Percentiles rank a stretch among this genome's conserved stretches.
phyloP scores from a whole-genome alignment of 257 asterid genomes.

The Eustoma russellianum region DNA sequence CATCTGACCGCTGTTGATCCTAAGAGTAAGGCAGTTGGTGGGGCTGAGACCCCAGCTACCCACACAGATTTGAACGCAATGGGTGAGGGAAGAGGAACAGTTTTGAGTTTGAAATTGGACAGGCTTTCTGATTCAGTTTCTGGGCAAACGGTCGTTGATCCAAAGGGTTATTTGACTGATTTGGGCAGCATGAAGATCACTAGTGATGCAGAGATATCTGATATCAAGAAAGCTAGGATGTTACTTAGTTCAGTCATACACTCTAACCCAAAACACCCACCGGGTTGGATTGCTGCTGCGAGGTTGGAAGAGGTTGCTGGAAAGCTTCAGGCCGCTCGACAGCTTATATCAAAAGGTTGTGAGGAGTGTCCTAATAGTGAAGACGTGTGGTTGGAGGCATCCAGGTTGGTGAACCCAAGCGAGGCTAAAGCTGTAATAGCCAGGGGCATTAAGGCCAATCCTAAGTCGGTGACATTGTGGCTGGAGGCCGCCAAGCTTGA shows the following conservation, averaged over 20 bases:
- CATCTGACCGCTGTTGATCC: constrained; percentile 89
- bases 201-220: constrained; percentile 91
- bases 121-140: constrained; percentile 77
- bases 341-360: constrained; percentile 66
- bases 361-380: constrained; percentile 83
- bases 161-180: constrained; percentile 92
- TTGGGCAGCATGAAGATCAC: constrained; percentile 89
- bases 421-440: constrained; percentile 93
- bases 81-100: constrained; percentile 97
- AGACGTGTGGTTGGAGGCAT: constrained; percentile 93
- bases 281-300: constrained; percentile 98
- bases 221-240: constrained; percentile 81
- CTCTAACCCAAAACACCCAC: constrained; percentile 86
- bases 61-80: constrained; percentile 95
- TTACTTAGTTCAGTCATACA: constrained; percentile 73
- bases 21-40: constrained; percentile 70
- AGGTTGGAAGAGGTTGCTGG: constrained; percentile 97
- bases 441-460: constrained; percentile 68
- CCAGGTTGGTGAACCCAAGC: constrained; percentile 57
- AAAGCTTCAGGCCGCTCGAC: constrained; percentile 60
- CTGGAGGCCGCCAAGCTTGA: constrained; percentile 86
- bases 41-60: constrained; percentile 83
- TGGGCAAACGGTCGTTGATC: constrained; percentile 89
- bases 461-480: constrained; percentile 85
- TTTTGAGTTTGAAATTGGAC: constrained; percentile 73